Evolutionary conservation across 2,329 filamentous ascomycete species (phyloP).

Genomic region (Zymoseptoria tritici): DNA sequence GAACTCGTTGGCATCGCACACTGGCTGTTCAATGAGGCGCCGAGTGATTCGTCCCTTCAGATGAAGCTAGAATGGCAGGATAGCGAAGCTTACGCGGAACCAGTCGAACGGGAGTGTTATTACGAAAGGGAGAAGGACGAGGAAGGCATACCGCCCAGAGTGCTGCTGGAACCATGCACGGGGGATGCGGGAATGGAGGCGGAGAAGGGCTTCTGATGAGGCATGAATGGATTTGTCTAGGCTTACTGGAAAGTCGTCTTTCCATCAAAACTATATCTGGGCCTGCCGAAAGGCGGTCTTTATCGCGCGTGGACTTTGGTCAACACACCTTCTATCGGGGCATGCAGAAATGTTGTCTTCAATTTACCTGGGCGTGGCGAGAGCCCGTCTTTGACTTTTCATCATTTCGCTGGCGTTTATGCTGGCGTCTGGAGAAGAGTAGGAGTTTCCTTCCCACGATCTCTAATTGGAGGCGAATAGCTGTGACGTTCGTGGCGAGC

Average conservation of each 20-base stretch:
- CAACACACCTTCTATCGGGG: no score
- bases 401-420: background rate
- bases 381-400: background rate
- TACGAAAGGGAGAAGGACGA: no score
- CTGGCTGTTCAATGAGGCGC: background rate
- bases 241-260: background rate
- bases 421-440: background rate
- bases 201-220: background rate
- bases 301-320: no score
- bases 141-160: no score
- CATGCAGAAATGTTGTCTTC: background rate
- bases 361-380: background rate
- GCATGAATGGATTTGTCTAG: background rate
- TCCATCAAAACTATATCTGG: background rate
- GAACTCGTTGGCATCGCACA: background rate
- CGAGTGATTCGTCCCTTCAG: no score
- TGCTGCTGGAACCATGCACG: no score
- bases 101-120: no score
- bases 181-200: background rate
- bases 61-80: no score
- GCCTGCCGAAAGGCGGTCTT: background rate
- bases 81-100: no score
- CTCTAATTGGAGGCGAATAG: background rate
- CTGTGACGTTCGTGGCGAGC: background rate
- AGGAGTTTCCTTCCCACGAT: background rate